These are phyloP conservation scores for Calocera viscosa DNA, from an alignment of 768 basidiomycete species.

Conservation along the genomic window DNA sequence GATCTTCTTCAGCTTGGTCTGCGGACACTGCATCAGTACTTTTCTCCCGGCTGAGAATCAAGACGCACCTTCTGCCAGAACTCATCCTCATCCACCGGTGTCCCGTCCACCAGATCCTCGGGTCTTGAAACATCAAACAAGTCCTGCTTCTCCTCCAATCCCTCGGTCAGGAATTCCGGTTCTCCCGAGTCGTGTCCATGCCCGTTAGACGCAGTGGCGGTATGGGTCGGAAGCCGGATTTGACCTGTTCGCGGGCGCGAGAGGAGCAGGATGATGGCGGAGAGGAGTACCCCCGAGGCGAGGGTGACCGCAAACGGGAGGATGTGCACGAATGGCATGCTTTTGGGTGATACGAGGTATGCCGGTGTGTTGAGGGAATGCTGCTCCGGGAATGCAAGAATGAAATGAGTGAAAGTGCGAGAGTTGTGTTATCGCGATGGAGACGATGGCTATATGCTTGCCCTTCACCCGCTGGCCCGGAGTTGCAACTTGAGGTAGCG, in stretches of 20 bases:
- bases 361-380: background rate
- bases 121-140: conserved; percentile 62
- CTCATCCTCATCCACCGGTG: conserved; percentile 44
- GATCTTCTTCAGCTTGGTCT: conserved; percentile 54
- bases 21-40: background rate
- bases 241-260: conserved; percentile 36
- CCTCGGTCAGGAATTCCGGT: conserved; percentile 16
- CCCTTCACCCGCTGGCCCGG: background rate
- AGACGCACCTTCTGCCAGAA: conserved; percentile 48
- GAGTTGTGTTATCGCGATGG: background rate
- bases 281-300: conserved; percentile 33
- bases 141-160: conserved; percentile 30
- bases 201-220: background rate
- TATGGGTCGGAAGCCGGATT: conserved; percentile 35
- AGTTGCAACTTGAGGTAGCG: background rate
- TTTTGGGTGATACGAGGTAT: background rate
- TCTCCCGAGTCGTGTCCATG: background rate
- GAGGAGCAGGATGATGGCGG: conserved; percentile 34
- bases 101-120: conserved; percentile 56
- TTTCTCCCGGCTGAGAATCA: background rate
- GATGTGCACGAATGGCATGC: conserved; percentile 1
- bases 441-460: background rate
- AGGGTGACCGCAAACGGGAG: conserved; percentile 42
- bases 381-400: background rate
- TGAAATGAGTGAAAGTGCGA: background rate